A percentile compares a stretch with the other conserved stretches of the same genome.
These are phyloP conservation scores for Dothiorella sarmentorum DNA, from an alignment of 2,329 filamentous ascomycete genomes.

Conservation along the genomic window DNA sequence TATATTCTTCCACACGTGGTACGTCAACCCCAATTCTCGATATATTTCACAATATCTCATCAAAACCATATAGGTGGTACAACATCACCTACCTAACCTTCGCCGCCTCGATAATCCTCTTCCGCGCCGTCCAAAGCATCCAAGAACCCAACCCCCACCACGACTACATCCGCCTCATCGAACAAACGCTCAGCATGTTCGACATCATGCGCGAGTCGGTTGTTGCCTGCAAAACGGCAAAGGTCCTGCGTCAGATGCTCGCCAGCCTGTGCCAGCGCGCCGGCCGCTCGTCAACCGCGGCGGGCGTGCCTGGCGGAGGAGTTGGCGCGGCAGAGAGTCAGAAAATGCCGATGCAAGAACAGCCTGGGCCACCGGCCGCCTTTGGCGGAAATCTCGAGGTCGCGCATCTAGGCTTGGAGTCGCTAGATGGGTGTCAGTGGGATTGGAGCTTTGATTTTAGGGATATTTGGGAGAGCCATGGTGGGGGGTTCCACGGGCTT, in stretches of 20 bases:
- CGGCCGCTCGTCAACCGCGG: not conserved
- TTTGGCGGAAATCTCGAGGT: slow-evolving; percentile 1
- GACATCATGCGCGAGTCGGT: slow-evolving; percentile 43
- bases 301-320: not conserved
- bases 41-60: not conserved
- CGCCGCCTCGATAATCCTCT: slow-evolving; percentile 38
- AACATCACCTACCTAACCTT: slow-evolving; percentile 44
- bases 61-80: slow-evolving; percentile 35
- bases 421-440: slow-evolving; percentile 8
- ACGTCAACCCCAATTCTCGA: slow-evolving; percentile 1
- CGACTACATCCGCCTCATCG: slow-evolving; percentile 24
- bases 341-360: not conserved
- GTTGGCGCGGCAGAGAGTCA: not conserved
- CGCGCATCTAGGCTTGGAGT: slow-evolving; percentile 9
- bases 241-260: slow-evolving; percentile 19
- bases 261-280: slow-evolving; percentile 12
- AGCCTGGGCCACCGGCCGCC: not conserved
- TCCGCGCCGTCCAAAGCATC: slow-evolving; percentile 28
- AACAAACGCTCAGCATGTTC: slow-evolving; percentile 40
- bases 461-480: slow-evolving; percentile 14
- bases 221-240: slow-evolving; percentile 38
- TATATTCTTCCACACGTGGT: slow-evolving; percentile 44
- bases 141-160: slow-evolving; percentile 28
- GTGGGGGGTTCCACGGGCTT: slow-evolving; percentile 1
- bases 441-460: slow-evolving; percentile 17